phyloP scores from a whole-genome alignment of 345 rosid species.

The Bruguiera sexangula region DNA sequence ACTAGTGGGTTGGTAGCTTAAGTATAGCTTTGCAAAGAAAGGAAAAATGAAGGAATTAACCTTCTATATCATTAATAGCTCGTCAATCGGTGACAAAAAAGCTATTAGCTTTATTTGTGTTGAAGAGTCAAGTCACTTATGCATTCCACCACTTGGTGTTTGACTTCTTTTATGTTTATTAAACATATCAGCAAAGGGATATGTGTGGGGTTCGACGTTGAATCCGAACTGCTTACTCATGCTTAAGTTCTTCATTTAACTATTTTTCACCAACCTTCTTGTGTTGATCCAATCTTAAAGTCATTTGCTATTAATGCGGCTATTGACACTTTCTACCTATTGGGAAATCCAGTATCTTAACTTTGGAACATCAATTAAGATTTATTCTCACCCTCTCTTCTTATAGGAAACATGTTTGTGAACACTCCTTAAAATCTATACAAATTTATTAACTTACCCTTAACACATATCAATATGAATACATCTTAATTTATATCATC shows the following conservation, averaged over 20 bases:
- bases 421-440: too few relatives aligned
- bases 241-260: neutral
- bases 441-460: too few relatives aligned
- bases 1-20: slow-evolving; percentile 9
- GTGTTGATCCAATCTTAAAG: too few relatives aligned
- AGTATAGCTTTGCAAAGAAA: slow-evolving; percentile 37
- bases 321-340: too few relatives aligned
- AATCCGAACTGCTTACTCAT: neutral
- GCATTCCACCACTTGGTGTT: slow-evolving; percentile 40
- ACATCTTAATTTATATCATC: too few relatives aligned
- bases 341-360: too few relatives aligned
- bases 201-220: slow-evolving; percentile 32
- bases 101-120: slow-evolving; percentile 16
- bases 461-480: too few relatives aligned
- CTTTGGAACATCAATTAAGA: too few relatives aligned
- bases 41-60: neutral
- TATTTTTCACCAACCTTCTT: neutral
- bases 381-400: too few relatives aligned
- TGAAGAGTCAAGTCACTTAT: slow-evolving; percentile 27
- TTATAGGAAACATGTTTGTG: too few relatives aligned
- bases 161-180: slow-evolving; percentile 4
- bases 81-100: neutral
- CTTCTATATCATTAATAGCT: too few relatives aligned
- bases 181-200: slow-evolving; percentile 23
- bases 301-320: too few relatives aligned